phyloP scores from a whole-genome alignment of 176 grass and related monocot species.

The Otatea glauca region DNA sequence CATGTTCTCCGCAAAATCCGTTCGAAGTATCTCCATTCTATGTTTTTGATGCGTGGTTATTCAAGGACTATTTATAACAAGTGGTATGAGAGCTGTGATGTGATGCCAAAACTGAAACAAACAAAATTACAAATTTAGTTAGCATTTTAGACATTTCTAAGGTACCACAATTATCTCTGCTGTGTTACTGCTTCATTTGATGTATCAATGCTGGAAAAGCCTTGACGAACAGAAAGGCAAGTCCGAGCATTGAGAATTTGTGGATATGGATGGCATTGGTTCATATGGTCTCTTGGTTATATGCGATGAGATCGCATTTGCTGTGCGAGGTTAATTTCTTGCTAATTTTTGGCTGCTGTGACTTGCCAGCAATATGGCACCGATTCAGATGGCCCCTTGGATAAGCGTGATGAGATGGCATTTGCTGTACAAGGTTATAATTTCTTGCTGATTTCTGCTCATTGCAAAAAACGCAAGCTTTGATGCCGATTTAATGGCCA shows the following conservation, averaged over 20 bases:
- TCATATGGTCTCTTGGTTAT: not conserved
- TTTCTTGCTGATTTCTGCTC: conserved; percentile 6
- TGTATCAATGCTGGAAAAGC: not conserved
- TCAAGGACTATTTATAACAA: not conserved
- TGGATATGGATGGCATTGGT: not conserved
- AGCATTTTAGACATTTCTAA: not conserved
- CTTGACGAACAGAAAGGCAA: not conserved
- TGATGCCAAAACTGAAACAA: not conserved
- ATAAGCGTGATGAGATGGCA: conserved; percentile 14
- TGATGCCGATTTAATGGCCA: conserved; percentile 39
- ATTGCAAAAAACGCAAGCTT: conserved; percentile 33
- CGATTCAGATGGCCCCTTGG: not conserved
- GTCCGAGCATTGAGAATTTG: not conserved
- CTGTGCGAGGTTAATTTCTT: conserved; percentile 13
- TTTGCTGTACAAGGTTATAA: conserved; percentile 31
- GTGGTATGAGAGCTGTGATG: not conserved
- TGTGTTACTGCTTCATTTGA: not conserved
- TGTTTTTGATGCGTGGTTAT: not conserved
- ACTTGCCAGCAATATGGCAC: not conserved
- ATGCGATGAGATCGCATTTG: not conserved
- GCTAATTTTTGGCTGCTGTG: not conserved
- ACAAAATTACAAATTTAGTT: not conserved
- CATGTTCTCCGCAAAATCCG: not conserved
- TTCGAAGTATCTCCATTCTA: not conserved
- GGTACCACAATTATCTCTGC: not conserved